These are phyloP conservation scores for Tripterygium wilfordii DNA, from an alignment of 177 flowering plant genomes.

Conservation along the genomic window DNA sequence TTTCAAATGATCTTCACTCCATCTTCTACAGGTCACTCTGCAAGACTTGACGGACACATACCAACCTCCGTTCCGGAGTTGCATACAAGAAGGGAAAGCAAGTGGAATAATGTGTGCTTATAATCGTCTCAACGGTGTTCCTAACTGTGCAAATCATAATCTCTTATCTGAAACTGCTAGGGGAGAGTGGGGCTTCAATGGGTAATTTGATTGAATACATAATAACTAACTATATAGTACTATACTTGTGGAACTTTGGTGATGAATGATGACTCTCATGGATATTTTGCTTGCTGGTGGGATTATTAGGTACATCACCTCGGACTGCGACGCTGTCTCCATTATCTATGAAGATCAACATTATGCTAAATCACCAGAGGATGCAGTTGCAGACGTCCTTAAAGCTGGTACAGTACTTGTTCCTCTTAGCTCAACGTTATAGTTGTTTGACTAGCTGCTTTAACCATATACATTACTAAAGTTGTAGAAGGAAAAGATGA, in stretches of 20 bases:
- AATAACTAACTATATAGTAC: no score
- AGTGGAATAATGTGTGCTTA: constrained; percentile 97
- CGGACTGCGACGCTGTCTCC: constrained; percentile 89
- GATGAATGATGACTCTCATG: neutral
- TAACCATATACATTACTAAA: no score
- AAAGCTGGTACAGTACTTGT: constrained; percentile 51
- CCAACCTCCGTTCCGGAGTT: constrained; percentile 83
- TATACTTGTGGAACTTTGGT: no score
- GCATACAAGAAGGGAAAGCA: constrained; percentile 63
- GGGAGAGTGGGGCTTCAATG: constrained; percentile 66
- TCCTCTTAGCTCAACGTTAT: neutral
- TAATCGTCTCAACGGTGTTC: constrained; percentile 85
- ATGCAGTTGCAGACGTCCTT: constrained; percentile 82
- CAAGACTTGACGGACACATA: constrained; percentile 92
- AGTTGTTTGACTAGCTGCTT: no score
- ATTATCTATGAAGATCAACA: constrained; percentile 57
- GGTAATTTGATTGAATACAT: no score
- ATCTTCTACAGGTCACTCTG: constrained; percentile 66
- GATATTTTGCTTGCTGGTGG: no score
- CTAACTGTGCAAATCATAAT: constrained; percentile 72
- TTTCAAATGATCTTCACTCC: no score
- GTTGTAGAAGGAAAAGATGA: no score
- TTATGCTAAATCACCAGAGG: constrained; percentile 72
- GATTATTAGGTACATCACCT: constrained; percentile 65
- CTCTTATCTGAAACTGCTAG: constrained; percentile 69